Conservation (phyloP, 352 stramenopile genomes). For the Phytophthora pinifolia region DNA sequence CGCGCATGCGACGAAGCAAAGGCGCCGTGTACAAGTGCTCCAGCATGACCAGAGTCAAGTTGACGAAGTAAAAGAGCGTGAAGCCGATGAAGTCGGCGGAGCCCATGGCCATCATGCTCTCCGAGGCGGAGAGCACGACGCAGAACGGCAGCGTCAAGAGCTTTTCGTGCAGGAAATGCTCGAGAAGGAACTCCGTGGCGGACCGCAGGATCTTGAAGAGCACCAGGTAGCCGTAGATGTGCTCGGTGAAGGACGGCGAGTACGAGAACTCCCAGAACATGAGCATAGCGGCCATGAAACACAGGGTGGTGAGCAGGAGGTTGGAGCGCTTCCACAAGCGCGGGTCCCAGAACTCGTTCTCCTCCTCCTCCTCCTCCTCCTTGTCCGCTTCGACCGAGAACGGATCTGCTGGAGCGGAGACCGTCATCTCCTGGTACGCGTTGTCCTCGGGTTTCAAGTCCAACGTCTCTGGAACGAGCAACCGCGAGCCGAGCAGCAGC, state of each 20-base stretch:
- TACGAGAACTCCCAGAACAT: conserved; percentile 97
- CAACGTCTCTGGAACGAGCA: conserved; percentile 87
- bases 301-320: conserved; percentile 86
- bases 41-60: conserved; percentile 91
- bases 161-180: conserved; percentile 89
- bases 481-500: conserved; percentile 50
- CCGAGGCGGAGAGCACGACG: conserved; percentile 88
- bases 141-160: conserved; percentile 91
- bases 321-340: conserved; percentile 91
- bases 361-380: conserved; percentile 57
- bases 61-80: conserved; percentile 93
- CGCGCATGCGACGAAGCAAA: conserved; percentile 69
- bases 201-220: conserved; percentile 91
- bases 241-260: conserved; percentile 88
- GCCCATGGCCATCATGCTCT: conserved; percentile 95
- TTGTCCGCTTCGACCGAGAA: conserved; percentile 60
- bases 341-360: conserved; percentile 81
- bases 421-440: conserved; percentile 68
- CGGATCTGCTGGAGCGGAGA: conserved; percentile 36
- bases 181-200: conserved; percentile 80
- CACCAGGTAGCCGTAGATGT: conserved; percentile 92
- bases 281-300: conserved; percentile 87
- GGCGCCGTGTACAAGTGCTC: conserved; percentile 95
- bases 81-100: conserved; percentile 96
- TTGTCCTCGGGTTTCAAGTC: conserved; percentile 79